Conservation (phyloP, 108 stramenopile species). For the Mayamaea pseudoterrestris region DNA sequence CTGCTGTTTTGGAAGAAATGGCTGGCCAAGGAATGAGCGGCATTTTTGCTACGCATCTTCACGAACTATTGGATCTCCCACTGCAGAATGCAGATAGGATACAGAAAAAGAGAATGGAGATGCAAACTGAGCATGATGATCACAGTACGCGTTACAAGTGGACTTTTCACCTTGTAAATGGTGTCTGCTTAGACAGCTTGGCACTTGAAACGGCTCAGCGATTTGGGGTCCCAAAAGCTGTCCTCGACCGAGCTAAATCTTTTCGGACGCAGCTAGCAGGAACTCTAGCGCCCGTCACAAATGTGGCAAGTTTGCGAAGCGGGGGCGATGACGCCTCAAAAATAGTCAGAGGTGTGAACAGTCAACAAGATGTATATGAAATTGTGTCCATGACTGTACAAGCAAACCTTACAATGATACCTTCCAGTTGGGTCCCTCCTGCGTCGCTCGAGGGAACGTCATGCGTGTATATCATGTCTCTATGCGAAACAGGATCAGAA, state of each 20-base stretch:
- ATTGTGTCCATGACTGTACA: neutral
- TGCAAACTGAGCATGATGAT: constrained; percentile 1
- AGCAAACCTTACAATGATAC: constrained; percentile 14
- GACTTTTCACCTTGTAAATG: constrained; percentile 79
- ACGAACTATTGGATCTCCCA: constrained; percentile 50
- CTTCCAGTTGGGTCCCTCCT: constrained; percentile 42
- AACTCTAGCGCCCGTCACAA: neutral
- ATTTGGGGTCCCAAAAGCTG: constrained; percentile 59
- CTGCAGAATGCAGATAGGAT: constrained; percentile 12
- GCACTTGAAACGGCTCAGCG: constrained; percentile 72
- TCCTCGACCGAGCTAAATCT: constrained; percentile 52
- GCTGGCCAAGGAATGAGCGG: constrained; percentile 45
- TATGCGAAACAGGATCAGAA: constrained; percentile 8
- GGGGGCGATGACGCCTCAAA: neutral
- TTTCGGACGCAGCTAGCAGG: neutral
- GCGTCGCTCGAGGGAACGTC: constrained; percentile 60
- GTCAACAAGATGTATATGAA: neutral
- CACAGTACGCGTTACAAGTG: constrained; percentile 21
- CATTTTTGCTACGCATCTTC: constrained; percentile 80
- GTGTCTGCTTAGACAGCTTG: constrained; percentile 74
- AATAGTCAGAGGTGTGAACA: too few species aligned
- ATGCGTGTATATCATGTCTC: constrained; percentile 69
- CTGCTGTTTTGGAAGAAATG: constrained; percentile 79
- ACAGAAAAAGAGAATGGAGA: constrained; percentile 25
- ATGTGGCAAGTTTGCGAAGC: too few species aligned